A percentile compares a stretch with the other conserved stretches of the same genome.
These are phyloP conservation scores for Pulicaria dysenterica DNA, from an alignment of 129 eudicot genomes.

Conservation along the genomic window DNA sequence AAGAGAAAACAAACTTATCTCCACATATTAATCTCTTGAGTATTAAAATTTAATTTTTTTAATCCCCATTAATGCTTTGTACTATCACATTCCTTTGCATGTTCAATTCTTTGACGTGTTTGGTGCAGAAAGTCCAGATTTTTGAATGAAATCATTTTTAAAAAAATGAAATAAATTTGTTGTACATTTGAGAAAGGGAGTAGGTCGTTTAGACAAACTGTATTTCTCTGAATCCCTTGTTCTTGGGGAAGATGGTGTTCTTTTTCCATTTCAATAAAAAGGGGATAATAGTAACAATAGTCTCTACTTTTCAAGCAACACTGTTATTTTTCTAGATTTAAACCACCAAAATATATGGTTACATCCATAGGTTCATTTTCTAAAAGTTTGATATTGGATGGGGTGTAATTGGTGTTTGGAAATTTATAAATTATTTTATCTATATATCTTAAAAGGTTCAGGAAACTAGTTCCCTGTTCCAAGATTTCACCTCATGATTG, in stretches of 20 bases:
- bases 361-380: background rate
- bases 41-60: background rate
- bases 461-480: too few relatives aligned
- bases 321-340: conserved; percentile 1
- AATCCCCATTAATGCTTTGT: conserved; percentile 1
- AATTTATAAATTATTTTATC: too few relatives aligned
- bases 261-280: background rate
- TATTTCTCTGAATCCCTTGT: background rate
- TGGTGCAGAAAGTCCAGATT: background rate
- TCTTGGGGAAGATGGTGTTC: background rate
- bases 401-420: background rate
- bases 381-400: background rate
- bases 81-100: conserved; percentile 10
- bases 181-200: conserved; percentile 5
- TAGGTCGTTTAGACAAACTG: background rate
- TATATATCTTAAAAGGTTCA: too few relatives aligned
- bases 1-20: background rate
- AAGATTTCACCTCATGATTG: too few relatives aligned
- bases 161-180: background rate
- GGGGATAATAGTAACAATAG: background rate
- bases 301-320: background rate
- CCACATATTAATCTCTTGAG: background rate
- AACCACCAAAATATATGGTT: background rate
- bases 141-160: background rate
- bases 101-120: background rate